These are phyloP conservation scores for Penicillium mononematosum DNA, from an alignment of 495 filamentous ascomycete genomes.

Conservation along the genomic window DNA sequence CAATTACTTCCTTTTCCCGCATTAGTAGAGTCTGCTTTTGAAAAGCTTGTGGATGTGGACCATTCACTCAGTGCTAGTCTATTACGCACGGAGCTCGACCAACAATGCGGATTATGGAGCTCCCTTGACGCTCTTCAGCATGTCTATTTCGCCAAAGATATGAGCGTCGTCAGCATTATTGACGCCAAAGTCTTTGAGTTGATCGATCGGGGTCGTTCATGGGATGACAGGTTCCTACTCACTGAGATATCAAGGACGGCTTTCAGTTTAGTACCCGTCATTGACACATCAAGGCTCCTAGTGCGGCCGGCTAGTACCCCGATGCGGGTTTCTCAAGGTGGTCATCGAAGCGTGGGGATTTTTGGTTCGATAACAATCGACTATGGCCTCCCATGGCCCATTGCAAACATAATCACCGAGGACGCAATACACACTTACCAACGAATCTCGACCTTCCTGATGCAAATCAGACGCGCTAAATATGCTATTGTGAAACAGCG, in stretches of 20 bases:
- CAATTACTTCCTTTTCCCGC: constrained; percentile 70
- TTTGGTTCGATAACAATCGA: constrained; percentile 57
- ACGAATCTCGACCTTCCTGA: constrained; percentile 66
- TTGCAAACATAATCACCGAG: constrained; percentile 75
- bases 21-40: constrained; percentile 66
- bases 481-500: constrained; percentile 62
- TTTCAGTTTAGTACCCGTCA: constrained; percentile 49
- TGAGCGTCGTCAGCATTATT: constrained; percentile 60
- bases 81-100: constrained; percentile 64
- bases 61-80: constrained; percentile 64
- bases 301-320: constrained; percentile 41
- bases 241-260: constrained; percentile 75
- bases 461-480: constrained; percentile 74
- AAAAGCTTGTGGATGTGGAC: constrained; percentile 68
- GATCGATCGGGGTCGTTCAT: constrained; percentile 65
- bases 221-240: constrained; percentile 80
- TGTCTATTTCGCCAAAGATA: constrained; percentile 73
- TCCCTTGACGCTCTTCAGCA: constrained; percentile 66
- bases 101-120: constrained; percentile 63
- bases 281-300: constrained; percentile 60
- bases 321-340: constrained; percentile 8
- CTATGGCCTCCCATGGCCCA: constrained; percentile 75
- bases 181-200: constrained; percentile 71
- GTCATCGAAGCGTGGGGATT: constrained; percentile 44
- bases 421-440: constrained; percentile 63